Percentiles rank a stretch among this genome's conserved stretches.
Conservation (phyloP, 1,284 basidiomycete genomes). For the Fomitopsis schrenkii region DNA sequence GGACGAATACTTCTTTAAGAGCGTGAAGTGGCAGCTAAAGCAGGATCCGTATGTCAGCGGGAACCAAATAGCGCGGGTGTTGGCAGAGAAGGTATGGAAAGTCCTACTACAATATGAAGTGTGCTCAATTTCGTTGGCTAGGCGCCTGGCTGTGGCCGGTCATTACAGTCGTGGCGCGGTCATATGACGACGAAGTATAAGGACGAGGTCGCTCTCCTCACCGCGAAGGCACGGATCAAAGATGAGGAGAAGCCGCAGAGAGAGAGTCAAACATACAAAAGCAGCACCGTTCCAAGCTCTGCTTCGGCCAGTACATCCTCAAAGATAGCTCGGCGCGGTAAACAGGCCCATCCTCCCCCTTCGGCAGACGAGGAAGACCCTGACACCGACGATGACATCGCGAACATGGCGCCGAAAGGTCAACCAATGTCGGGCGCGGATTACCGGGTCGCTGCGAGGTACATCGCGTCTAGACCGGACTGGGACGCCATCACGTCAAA, state of each 20-base stretch:
- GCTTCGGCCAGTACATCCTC: too few species aligned
- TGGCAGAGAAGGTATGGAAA: constrained; percentile 44
- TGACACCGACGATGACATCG: constrained; percentile 39
- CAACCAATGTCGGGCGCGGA: constrained; percentile 52
- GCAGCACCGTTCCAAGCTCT: too few species aligned
- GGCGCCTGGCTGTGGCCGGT: constrained; percentile 44
- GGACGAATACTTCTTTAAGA: constrained; percentile 57
- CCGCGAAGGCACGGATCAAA: constrained; percentile 26
- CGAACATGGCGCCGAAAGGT: constrained; percentile 49
- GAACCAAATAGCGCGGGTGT: constrained; percentile 47
- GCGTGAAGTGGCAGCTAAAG: constrained; percentile 54
- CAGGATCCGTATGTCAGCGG: constrained; percentile 42
- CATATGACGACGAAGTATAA: constrained; percentile 52
- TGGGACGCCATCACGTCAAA: constrained; percentile 35
- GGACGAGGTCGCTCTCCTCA: constrained; percentile 61
- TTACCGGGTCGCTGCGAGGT: constrained; percentile 49
- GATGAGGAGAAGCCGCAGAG: not conserved
- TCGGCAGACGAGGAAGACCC: constrained; percentile 1
- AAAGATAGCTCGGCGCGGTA: too few species aligned
- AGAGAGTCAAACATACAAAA: not conserved
- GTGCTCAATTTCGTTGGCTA: constrained; percentile 5
- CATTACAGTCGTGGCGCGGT: constrained; percentile 51
- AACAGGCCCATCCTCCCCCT: not conserved
- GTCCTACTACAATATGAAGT: not conserved
- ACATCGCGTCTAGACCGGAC: constrained; percentile 44